phyloP scores from a whole-genome alignment of 164 flowering plant species.

The Aristolochia fimbriata region DNA sequence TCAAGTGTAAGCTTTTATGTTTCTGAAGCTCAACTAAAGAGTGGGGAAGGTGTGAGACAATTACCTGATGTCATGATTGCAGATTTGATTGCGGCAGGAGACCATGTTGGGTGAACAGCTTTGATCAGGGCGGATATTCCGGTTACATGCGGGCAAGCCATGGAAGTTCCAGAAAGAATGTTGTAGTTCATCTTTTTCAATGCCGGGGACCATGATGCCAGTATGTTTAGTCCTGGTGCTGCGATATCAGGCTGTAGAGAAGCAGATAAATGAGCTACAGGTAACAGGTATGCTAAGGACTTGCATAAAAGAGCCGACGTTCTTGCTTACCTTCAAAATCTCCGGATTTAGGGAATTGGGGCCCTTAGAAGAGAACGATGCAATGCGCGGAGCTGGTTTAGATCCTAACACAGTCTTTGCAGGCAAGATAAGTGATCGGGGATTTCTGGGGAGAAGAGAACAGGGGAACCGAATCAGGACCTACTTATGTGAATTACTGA shows the following conservation, averaged over 20 bases:
- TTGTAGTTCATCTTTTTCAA: slow-evolving; percentile 42
- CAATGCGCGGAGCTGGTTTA: slow-evolving; percentile 58
- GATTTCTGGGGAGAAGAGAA: slow-evolving; percentile 27
- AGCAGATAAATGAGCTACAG: slow-evolving; percentile 6
- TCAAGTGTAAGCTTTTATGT: slow-evolving; percentile 2
- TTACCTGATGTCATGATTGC: slow-evolving; percentile 86
- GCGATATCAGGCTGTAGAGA: slow-evolving; percentile 54
- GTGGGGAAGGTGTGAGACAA: too few species aligned
- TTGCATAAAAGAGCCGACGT: not conserved
- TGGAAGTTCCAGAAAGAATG: slow-evolving; percentile 82
- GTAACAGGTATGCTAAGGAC: not conserved
- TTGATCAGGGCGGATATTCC: slow-evolving; percentile 64
- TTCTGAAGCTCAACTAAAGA: too few species aligned
- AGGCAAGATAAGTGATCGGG: slow-evolving; percentile 37
- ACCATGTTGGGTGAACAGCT: slow-evolving; percentile 64
- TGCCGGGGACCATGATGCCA: slow-evolving; percentile 85
- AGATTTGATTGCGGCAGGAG: slow-evolving; percentile 80
- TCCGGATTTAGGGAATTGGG: slow-evolving; percentile 64
- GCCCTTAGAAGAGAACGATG: slow-evolving; percentile 76
- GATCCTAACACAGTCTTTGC: slow-evolving; percentile 55
- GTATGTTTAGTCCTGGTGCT: slow-evolving; percentile 82
- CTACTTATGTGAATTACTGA: not conserved
- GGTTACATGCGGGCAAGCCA: slow-evolving; percentile 83
- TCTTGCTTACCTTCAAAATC: slow-evolving; percentile 53
- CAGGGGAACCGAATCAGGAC: slow-evolving; percentile 5